phyloP scores from a whole-genome alignment of 306 rosid genomes.

The Prunus mira region DNA sequence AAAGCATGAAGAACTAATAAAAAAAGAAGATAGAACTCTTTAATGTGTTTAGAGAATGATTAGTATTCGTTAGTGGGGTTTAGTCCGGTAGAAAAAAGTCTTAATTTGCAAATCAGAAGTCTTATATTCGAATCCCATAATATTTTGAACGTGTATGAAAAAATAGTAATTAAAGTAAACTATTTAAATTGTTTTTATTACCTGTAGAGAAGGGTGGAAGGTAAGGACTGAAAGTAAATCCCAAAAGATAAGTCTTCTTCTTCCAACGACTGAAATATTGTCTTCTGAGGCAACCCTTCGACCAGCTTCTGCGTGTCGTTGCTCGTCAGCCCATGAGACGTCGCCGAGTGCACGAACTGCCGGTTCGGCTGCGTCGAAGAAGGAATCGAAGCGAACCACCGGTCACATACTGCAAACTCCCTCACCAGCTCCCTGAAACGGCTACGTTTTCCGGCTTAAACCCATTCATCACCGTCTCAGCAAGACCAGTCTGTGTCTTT shows the following conservation, averaged over 20 bases:
- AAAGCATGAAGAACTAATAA: no score
- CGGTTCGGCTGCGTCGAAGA: slow-evolving; percentile 80
- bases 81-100: rapidly evolving
- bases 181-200: not conserved
- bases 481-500: slow-evolving; percentile 28
- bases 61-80: no score
- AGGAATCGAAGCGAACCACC: slow-evolving; percentile 80
- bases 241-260: slow-evolving; percentile 65
- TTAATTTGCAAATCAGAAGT: no score
- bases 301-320: slow-evolving; percentile 48
- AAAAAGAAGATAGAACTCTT: no score
- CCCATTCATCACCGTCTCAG: slow-evolving; percentile 68
- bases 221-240: slow-evolving; percentile 56
- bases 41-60: no score
- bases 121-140: no score
- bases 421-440: slow-evolving; percentile 48
- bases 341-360: slow-evolving; percentile 72
- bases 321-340: slow-evolving; percentile 60
- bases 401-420: slow-evolving; percentile 75
- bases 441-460: slow-evolving; percentile 51
- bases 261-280: slow-evolving; percentile 70
- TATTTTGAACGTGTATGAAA: no score
- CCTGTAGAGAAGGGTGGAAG: slow-evolving; percentile 73
- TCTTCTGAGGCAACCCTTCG: slow-evolving; percentile 76
- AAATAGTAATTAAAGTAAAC: not conserved